Evolutionary conservation across 2,329 filamentous ascomycete genomes (phyloP).

Genomic region (Phaeoacremonium minimum): DNA sequence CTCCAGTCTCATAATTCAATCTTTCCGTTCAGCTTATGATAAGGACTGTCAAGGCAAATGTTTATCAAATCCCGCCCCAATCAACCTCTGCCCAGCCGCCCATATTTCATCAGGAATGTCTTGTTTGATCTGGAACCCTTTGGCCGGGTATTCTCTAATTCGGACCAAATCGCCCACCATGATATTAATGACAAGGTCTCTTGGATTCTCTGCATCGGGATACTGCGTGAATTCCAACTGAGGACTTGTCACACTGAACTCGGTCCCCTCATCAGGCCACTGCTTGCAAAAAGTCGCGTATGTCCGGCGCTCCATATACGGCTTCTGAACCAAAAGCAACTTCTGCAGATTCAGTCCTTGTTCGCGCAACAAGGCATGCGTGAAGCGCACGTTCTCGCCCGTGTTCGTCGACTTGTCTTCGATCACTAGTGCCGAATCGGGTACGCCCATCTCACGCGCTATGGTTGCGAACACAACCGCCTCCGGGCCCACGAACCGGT

Average conservation of each 20-base stretch:
- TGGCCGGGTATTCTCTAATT: constrained; percentile 35
- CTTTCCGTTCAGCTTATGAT: too few relatives aligned
- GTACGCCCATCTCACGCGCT: constrained; percentile 33
- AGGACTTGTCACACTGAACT: constrained; percentile 35
- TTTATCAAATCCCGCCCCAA: constrained; percentile 29
- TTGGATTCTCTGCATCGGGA: constrained; percentile 33
- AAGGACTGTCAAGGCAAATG: constrained; percentile 34
- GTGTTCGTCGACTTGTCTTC: constrained; percentile 38
- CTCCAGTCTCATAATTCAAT: too few relatives aligned
- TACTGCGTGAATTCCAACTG: constrained; percentile 32
- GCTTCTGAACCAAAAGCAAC: constrained; percentile 41
- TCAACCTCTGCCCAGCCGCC: constrained; percentile 33
- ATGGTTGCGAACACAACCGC: constrained; percentile 36
- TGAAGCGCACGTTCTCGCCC: constrained; percentile 42
- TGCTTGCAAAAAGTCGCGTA: constrained; percentile 41
- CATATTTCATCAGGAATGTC: constrained; percentile 34
- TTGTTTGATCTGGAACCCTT: constrained; percentile 38
- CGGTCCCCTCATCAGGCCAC: constrained; percentile 27
- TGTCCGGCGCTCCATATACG: constrained; percentile 42
- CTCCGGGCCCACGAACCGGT: constrained; percentile 33
- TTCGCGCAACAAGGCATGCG: constrained; percentile 26
- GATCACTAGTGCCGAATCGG: constrained; percentile 28
- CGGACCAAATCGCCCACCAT: constrained; percentile 40
- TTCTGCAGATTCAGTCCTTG: constrained; percentile 18
- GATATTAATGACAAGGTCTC: constrained; percentile 35